phyloP scores from a whole-genome alignment of 2,329 filamentous ascomycete genomes.

The Epichloe glyceriae region DNA sequence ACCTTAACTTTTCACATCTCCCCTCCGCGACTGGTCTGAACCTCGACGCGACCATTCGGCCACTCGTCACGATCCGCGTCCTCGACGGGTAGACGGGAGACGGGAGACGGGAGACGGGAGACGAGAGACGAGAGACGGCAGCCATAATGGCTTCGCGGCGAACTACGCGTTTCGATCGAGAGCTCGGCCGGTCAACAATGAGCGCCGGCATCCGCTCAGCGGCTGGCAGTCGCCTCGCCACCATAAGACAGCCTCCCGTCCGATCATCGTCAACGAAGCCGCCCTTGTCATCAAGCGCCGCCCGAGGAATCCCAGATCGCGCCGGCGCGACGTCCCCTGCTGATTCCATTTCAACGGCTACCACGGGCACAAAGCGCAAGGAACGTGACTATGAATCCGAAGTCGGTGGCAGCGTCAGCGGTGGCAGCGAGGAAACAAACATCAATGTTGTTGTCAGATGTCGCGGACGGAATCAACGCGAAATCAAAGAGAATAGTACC shows the following conservation, averaged over 20 bases:
- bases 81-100: not conserved
- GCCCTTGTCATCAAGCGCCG: not conserved
- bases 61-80: not conserved
- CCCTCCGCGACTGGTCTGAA: not conserved
- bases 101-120: too few species aligned
- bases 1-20: not conserved
- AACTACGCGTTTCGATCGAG: conserved; percentile 7
- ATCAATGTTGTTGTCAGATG: conserved; percentile 97
- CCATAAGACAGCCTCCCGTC: conserved; percentile 1
- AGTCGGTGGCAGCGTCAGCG: conserved; percentile 2
- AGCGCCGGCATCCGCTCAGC: not conserved
- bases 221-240: conserved; percentile 2
- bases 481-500: conserved; percentile 87
- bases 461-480: conserved; percentile 80
- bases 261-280: conserved; percentile 4
- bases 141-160: conserved; percentile 8
- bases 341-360: conserved; percentile 43
- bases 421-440: conserved; percentile 66
- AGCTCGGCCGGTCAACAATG: conserved; percentile 6
- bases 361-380: conserved; percentile 64
- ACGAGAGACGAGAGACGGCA: too few species aligned
- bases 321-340: conserved; percentile 39
- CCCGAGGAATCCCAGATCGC: conserved; percentile 4
- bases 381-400: conserved; percentile 70
- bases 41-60: not conserved